Conservation (phyloP, 2,329 filamentous ascomycete genomes). For the Fusarium siculi region DNA sequence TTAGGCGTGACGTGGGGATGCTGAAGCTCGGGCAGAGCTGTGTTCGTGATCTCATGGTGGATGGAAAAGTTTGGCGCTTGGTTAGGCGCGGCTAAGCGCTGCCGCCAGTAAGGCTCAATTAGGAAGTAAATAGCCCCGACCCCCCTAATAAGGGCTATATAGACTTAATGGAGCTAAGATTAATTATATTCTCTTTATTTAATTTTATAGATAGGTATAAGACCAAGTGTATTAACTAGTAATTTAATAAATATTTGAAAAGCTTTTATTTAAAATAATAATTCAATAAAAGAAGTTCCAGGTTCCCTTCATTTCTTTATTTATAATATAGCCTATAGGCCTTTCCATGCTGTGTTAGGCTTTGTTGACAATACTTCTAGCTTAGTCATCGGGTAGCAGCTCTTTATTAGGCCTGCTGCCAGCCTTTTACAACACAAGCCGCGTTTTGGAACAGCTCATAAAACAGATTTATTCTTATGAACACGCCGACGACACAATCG, state of each 20-base stretch:
- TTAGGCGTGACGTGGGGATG: slow-evolving; percentile 32
- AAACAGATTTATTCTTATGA: background rate
- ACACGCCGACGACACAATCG: background rate
- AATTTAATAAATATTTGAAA: background rate
- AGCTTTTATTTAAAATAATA: background rate
- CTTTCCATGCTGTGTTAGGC: background rate
- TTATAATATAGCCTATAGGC: background rate
- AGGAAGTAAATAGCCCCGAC: background rate
- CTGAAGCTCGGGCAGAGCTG: slow-evolving; percentile 34
- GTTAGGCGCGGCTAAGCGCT: slow-evolving; percentile 40
- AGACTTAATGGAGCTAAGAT: background rate
- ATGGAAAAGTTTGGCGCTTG: slow-evolving; percentile 38
- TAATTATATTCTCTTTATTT: background rate
- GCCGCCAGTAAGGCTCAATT: background rate
- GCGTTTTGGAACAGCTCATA: background rate
- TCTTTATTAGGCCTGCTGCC: background rate
- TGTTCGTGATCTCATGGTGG: slow-evolving; percentile 44
- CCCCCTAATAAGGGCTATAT: slow-evolving; percentile 16
- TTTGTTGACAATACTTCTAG: background rate
- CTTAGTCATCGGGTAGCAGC: slow-evolving; percentile 13
- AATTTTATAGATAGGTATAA: accelerated
- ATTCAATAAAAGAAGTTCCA: no score
- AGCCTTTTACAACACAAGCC: background rate
- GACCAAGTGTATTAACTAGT: accelerated
- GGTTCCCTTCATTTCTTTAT: background rate